Percentiles rank a stretch among this genome's conserved stretches.
Evolutionary conservation across 2,329 filamentous ascomycete genomes (phyloP).

Genomic region (Coleophoma crateriformis): DNA sequence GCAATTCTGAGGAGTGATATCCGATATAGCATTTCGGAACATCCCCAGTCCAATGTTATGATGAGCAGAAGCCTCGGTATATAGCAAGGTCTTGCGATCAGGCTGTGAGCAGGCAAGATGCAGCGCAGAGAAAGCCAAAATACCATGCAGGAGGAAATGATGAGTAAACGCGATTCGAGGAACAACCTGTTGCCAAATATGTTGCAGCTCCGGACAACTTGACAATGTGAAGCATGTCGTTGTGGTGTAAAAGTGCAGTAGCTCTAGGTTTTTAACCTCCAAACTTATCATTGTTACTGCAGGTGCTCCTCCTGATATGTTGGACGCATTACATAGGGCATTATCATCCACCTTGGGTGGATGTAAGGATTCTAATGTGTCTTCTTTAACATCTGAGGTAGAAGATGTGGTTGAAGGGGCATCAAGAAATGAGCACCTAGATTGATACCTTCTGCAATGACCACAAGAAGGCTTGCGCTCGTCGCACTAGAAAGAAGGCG

Average conservation of each 20-base stretch:
- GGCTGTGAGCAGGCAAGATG: constrained; percentile 10
- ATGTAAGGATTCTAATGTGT: no score
- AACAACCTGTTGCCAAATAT: constrained; percentile 10
- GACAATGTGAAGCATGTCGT: constrained; percentile 9
- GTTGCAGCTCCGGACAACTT: background rate
- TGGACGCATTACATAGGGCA: background rate
- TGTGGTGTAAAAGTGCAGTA: constrained; percentile 14
- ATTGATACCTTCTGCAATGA: constrained; percentile 11
- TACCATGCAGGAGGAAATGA: constrained; percentile 11
- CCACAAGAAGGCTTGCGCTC: constrained; percentile 13
- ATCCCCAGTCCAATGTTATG: constrained; percentile 5
- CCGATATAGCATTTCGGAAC: constrained; percentile 4
- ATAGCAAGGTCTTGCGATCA: background rate
- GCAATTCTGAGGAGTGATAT: constrained; percentile 8
- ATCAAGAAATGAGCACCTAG: constrained; percentile 7
- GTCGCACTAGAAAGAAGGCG: constrained; percentile 11
- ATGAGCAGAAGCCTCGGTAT: constrained; percentile 5
- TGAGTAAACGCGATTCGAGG: constrained; percentile 11
- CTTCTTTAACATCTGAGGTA: background rate
- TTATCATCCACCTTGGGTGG: background rate
- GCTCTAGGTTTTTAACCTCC: constrained; percentile 10
- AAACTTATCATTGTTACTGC: background rate
- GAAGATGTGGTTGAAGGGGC: background rate
- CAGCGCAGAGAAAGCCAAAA: constrained; percentile 12
- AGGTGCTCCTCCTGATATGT: background rate